Base-by-base conservation (phyloP, 768 basidiomycete species). In the Lactifluus piperatus region DNA sequence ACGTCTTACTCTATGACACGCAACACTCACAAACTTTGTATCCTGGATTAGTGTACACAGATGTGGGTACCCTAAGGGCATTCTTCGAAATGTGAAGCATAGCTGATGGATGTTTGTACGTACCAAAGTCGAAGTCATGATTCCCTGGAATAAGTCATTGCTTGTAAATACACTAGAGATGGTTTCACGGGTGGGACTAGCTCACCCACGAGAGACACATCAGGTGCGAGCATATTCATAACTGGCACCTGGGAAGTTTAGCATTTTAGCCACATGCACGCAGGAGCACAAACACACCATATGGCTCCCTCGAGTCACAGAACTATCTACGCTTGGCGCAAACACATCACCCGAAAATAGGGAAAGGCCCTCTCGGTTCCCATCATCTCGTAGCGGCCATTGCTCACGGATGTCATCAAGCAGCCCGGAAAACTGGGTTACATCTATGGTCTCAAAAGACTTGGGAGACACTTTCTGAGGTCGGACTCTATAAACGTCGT, bases 261-360 rank as follows among this genome's bases (percentile, higher is more conserved):
- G 16, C 29, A 37, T 7, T 16, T 48, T 43, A n/a, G 20, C 62
- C 53, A 30, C 41, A 46, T 27, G 32, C 14, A 39, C 16, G 30
- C 6, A 34, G 29, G 22, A 36, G 54, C 7, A 39, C 3, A 3
- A 41, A 65, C 76, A 55, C 64, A 90, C 91, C 91, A 93, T 91
- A 80, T 93, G 91, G 66, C 86, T 89, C 48, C 92, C 92, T 69
- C 92, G 77, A 5, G 92, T 93, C 36, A 95, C 85, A 5, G 88
- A 85, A 63, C 86, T 89, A 72, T 94, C 93, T 1, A 90, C 78
- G 1, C 87, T 90, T 0, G 92, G 93, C 24, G 87, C 85, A 70
- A 94, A 94, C 11, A 91, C 75, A 70, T 95, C 93, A 8, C 93
- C 93, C 36, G 90, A 93, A 71, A 94, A 97, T 4, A 97, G 72